These are phyloP conservation scores for Lizonia empirigonia DNA, from an alignment of 2,329 filamentous ascomycete species.

Conservation along the genomic window DNA sequence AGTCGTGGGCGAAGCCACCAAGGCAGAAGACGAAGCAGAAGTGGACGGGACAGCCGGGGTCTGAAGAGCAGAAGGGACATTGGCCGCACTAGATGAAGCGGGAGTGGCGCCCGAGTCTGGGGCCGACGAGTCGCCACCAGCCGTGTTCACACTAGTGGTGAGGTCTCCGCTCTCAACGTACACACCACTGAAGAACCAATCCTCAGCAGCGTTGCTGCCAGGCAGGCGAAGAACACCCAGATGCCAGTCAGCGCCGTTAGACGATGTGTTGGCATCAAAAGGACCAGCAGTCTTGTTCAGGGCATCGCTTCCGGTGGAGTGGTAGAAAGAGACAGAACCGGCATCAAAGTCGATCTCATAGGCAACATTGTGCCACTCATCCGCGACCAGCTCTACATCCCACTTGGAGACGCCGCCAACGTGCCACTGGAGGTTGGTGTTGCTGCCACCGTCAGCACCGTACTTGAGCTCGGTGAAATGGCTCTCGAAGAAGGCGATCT, in stretches of 20 bases:
- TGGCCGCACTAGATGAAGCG: constrained; percentile 7
- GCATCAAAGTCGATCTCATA: constrained; percentile 73
- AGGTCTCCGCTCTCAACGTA: constrained; percentile 67
- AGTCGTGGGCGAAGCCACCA: constrained; percentile 6
- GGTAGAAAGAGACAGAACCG: constrained; percentile 70
- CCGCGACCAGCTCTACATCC: constrained; percentile 65
- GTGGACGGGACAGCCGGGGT: constrained; percentile 9
- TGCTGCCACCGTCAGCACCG: constrained; percentile 57
- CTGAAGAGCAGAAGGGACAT: constrained; percentile 1
- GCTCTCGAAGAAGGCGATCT: constrained; percentile 68
- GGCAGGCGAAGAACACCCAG: constrained; percentile 71
- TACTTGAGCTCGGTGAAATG: constrained; percentile 79
- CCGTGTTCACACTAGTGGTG: constrained; percentile 37
- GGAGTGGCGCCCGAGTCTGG: constrained; percentile 14
- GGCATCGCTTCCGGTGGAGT: constrained; percentile 66
- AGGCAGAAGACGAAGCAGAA: constrained; percentile 4
- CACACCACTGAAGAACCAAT: constrained; percentile 75
- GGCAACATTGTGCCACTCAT: constrained; percentile 76
- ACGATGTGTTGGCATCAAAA: constrained; percentile 64
- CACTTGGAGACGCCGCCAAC: constrained; percentile 65
- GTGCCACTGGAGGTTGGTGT: constrained; percentile 67
- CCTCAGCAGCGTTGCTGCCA: constrained; percentile 63
- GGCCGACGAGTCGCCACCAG: constrained; percentile 19
- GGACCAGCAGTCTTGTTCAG: constrained; percentile 65
- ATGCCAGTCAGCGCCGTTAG: constrained; percentile 75